Evolutionary conservation across 2,329 filamentous ascomycete species (phyloP), one percentile per base, ranked within the genome.

Genomic region (Neonectria sp.): DNA sequence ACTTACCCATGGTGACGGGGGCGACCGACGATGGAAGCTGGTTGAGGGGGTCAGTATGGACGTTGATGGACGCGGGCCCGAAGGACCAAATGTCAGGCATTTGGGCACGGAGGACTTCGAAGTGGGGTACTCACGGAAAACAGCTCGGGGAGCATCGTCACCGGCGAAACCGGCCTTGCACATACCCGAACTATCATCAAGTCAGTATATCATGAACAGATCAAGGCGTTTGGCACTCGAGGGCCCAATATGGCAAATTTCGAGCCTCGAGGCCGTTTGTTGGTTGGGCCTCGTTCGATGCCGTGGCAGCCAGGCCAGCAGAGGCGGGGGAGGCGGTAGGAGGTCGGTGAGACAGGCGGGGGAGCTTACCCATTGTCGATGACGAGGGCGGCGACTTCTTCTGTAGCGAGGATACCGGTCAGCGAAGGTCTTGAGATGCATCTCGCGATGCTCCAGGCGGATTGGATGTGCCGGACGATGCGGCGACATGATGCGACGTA

Each of bases 111-210:
- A 48, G 60, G 60, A 55, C 53, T 65, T 57, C 57, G 76, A 77
- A 77, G 77, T 75, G 82, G 82, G 82, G 81, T 79, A 81, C 95
- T 97, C 93, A 98, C 95, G 96, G 92, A 99, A 99, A 85, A 99
- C 96, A 88, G 96, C 96, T 91, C 96, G 92, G 85, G 96, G 96
- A 88, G 96, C 96, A 93, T 99, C 96, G 84, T 99, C 96, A 95
- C 96, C 96, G 90, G 96, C 96, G 89, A 99, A 99, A 95, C 96
- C 96, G 93, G 96, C 96, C 91, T 99, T 99, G 90, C 96, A 99
- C 96, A 99, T 98, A 92, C 96, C 96, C 88, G 96, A 98, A 92
- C 95, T 98, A 85, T 73, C 81, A 68, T 76, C 64, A 75, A 70
- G 81, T 87, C 75, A 87, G 85, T 73, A 65, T 55, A 37, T 55